Evolutionary conservation across 2,329 filamentous ascomycete species (phyloP).

Genomic region (Lachnellula arida): DNA sequence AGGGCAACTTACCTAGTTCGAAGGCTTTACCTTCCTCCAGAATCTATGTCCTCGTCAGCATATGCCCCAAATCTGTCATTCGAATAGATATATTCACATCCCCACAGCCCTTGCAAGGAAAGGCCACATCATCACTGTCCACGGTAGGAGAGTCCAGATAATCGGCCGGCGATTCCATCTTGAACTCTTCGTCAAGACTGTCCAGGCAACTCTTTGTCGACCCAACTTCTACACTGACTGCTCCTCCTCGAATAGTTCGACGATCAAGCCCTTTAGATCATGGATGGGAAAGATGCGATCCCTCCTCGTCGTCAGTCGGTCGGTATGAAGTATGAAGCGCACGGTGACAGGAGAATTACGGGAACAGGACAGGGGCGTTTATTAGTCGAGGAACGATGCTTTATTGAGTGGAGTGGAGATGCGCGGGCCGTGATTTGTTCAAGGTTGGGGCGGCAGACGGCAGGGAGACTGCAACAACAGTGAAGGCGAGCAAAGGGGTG

Average conservation of each 20-base stretch:
- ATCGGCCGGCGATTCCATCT: conserved; percentile 50
- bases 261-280: neutral
- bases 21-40: conserved; percentile 98
- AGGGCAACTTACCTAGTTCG: conserved; percentile 69
- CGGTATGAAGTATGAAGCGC: conserved; percentile 2
- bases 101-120: conserved; percentile 89
- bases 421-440: neutral
- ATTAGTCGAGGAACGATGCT: conserved; percentile 5
- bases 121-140: conserved; percentile 73
- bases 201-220: conserved; percentile 10
- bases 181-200: conserved; percentile 15
- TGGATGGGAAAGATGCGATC: conserved; percentile 16
- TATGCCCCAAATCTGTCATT: conserved; percentile 12
- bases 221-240: conserved; percentile 16
- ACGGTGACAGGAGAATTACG: conserved; percentile 16
- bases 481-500: neutral
- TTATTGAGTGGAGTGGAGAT: conserved; percentile 3
- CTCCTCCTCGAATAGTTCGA: conserved; percentile 23
- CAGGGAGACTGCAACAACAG: neutral
- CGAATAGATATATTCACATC: conserved; percentile 55
- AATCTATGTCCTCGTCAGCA: conserved; percentile 55
- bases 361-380: conserved; percentile 11
- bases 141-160: conserved; percentile 46
- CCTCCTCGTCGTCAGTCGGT: conserved; percentile 15
- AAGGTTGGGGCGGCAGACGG: neutral